Base-by-base conservation (phyloP, 805 yeast species). In the Monosporozyma aerobia region DNA sequence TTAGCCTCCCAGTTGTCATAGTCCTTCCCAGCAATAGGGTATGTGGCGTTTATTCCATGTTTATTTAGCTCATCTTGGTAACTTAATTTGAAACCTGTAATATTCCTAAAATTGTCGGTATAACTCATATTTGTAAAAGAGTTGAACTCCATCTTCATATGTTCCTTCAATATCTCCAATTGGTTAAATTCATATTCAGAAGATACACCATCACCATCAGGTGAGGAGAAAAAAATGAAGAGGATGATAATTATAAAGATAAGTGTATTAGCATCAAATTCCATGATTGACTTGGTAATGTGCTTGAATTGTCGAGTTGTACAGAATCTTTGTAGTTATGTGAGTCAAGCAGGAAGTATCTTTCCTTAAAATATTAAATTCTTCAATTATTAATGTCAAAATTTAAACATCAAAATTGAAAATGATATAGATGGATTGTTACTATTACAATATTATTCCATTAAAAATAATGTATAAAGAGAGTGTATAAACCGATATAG, bases 71-170 rank as follows among this genome's bases (percentile, higher is more conserved):
- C 75, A 65, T 85, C 95, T 9, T 74, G 71, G 59, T 86, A 87
- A 32, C 88, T 79, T 35, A 83, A 67, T 59, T 74, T 76, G 53
- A 83, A 79, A 3, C 96, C 96, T 0, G 94, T 85, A 14, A 87
- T 65, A 59, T 86, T 84, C 1, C 86, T 85, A 63, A 82, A 83
- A 5, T 87, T 88, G 3, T 68, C 54, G 19, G 63, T 51, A 63
- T 76, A 83, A 0, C 77, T 73, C 44, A 78, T 64, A 40, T 73
- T 69, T 13, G 56, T 58, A 35, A 83, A 65, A 1, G 65, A 61
- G 2, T 64, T 56, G 58, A 65, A 62, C 49, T 63, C 74, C 57
- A 58, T 58, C 55, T 58, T 57, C 47, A 62, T 64, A 55, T 73
- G 75, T 3, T 68, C 60, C 47, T 69, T 72, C 49, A 77, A 68